phyloP scores from a whole-genome alignment of 108 stramenopile species.

The Hondaea fermentalgiana region DNA sequence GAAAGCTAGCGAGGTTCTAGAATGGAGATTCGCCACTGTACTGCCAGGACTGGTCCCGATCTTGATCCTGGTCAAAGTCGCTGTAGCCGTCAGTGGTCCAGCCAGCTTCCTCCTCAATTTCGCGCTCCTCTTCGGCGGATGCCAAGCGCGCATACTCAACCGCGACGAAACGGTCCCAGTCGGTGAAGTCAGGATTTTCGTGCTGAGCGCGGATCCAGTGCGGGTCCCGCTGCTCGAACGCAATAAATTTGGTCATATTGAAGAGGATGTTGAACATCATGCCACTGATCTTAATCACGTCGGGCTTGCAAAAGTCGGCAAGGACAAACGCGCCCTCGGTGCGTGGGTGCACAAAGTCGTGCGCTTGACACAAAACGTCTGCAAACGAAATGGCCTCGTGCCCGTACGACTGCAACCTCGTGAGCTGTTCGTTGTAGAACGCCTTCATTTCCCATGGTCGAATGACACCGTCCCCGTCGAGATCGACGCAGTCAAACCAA shows the following conservation, averaged over 20 bases:
- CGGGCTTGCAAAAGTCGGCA: conserved; percentile 77
- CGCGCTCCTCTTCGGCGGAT: conserved; percentile 81
- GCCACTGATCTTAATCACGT: conserved; percentile 75
- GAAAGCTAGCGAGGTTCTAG: background rate
- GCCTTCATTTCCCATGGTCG: conserved; percentile 89
- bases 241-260: conserved; percentile 92
- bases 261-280: conserved; percentile 93
- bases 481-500: conserved; percentile 91
- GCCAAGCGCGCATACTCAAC: conserved; percentile 86
- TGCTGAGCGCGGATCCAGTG: conserved; percentile 58
- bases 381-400: conserved; percentile 90
- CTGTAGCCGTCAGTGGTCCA: background rate
- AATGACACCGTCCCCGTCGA: conserved; percentile 86
- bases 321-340: conserved; percentile 49
- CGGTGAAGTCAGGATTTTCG: conserved; percentile 31
- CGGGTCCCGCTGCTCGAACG: conserved; percentile 92
- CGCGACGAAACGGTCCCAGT: conserved; percentile 95
- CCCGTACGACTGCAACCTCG: conserved; percentile 91
- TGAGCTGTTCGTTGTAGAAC: conserved; percentile 79
- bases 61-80: background rate
- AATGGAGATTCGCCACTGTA: background rate
- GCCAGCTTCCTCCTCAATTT: conserved; percentile 40
- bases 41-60: background rate
- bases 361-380: conserved; percentile 96
- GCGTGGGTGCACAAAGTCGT: conserved; percentile 75